These are phyloP conservation scores for Verticillium alfalfae DNA, from an alignment of 2,329 filamentous ascomycete species.

Conservation along the genomic window DNA sequence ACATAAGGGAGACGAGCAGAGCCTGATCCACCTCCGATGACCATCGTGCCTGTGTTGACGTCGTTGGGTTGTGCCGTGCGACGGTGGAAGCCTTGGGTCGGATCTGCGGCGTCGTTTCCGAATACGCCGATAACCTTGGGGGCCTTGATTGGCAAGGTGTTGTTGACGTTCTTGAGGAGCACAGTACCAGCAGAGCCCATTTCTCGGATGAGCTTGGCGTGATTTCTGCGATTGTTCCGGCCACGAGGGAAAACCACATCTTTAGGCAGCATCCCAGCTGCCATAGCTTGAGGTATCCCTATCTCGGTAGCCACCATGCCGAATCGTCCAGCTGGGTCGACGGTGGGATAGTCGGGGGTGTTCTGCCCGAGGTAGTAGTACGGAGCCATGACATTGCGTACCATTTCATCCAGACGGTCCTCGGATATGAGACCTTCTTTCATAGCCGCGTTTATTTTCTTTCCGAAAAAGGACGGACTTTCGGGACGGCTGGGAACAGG, in stretches of 20 bases:
- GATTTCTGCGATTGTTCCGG: slow-evolving; percentile 4
- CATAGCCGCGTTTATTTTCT: slow-evolving; percentile 73
- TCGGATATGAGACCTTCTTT: slow-evolving; percentile 75
- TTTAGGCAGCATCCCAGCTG: no score
- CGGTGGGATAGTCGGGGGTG: slow-evolving; percentile 14
- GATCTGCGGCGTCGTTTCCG: no score
- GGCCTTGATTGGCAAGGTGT: slow-evolving; percentile 49
- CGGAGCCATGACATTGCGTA: slow-evolving; percentile 75
- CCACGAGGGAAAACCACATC: slow-evolving; percentile 29
- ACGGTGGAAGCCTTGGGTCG: no score
- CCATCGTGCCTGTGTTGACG: slow-evolving; percentile 50
- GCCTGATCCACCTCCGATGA: slow-evolving; percentile 49
- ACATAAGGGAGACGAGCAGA: slow-evolving; percentile 14
- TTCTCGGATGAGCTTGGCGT: slow-evolving; percentile 21
- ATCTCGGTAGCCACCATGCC: slow-evolving; percentile 18
- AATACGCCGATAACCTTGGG: slow-evolving; percentile 32
- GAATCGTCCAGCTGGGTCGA: slow-evolving; percentile 24
- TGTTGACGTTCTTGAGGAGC: slow-evolving; percentile 24
- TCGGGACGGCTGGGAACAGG: slow-evolving; percentile 44
- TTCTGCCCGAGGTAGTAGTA: slow-evolving; percentile 89
- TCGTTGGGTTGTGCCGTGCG: slow-evolving; percentile 24
- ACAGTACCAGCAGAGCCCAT: slow-evolving; percentile 29
- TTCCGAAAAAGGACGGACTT: slow-evolving; percentile 64
- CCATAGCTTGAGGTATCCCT: not conserved
- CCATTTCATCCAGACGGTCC: slow-evolving; percentile 72